Percentiles rank a stretch among this genome's conserved stretches.
Evolutionary conservation across 208 protist genomes (phyloP).

Genomic region (Willaertia magna): DNA sequence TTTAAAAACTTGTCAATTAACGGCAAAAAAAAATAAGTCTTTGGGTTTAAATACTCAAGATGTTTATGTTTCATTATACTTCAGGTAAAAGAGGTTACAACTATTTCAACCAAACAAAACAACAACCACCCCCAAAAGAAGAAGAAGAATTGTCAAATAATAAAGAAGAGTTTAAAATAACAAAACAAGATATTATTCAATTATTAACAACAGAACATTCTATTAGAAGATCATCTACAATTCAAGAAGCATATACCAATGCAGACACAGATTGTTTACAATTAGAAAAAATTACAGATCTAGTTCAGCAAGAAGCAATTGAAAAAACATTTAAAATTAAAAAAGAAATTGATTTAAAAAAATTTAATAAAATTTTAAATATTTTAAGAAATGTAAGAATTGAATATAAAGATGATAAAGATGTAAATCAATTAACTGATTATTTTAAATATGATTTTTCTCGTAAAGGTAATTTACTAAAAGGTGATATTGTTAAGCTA

Average conservation of each 20-base stretch:
- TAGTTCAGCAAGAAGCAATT: background rate
- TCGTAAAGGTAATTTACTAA: background rate
- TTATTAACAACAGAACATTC: background rate
- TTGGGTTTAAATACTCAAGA: too few species aligned
- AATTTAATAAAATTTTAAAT: background rate
- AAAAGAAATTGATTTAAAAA: background rate
- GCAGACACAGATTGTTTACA: background rate
- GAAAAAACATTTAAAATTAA: background rate
- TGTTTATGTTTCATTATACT: background rate
- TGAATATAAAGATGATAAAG: background rate
- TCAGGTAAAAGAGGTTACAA: background rate
- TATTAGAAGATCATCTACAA: background rate
- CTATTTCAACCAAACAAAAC: too few species aligned
- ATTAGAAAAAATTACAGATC: background rate
- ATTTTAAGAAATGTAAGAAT: background rate
- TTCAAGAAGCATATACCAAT: background rate
- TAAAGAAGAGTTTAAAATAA: background rate
- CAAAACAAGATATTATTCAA: background rate
- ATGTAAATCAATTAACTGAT: background rate
- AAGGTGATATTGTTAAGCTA: too few species aligned
- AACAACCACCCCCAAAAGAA: too few species aligned
- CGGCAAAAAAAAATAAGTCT: too few species aligned
- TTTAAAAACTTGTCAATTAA: too few species aligned
- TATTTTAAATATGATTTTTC: background rate
- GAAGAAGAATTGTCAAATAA: background rate